Evolutionary conservation across 441 rosid species (phyloP).

Genomic region (Theobroma grandiflorum): DNA sequence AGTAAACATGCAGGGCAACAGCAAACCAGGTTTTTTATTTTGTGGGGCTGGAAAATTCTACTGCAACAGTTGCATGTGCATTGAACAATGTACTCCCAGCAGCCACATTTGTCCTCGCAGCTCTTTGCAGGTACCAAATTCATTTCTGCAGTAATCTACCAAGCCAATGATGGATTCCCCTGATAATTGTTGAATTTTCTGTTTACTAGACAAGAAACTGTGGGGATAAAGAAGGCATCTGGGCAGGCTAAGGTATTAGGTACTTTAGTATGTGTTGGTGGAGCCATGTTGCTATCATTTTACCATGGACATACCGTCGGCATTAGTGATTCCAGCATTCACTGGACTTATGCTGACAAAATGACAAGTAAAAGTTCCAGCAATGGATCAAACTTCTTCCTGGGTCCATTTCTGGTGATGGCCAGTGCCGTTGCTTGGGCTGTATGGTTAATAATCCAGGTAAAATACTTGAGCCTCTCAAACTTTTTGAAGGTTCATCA

Average conservation of each 20-base stretch:
- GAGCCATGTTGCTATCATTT: constrained; percentile 91
- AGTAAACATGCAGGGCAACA: constrained; percentile 53
- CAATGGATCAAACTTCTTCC: constrained; percentile 45
- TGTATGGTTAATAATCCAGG: constrained; percentile 84
- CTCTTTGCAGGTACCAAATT: constrained; percentile 66
- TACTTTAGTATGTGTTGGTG: constrained; percentile 75
- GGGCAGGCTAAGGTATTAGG: constrained; percentile 91
- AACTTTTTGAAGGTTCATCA: background rate
- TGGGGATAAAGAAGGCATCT: constrained; percentile 59
- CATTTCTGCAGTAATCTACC: background rate
- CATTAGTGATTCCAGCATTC: constrained; percentile 71
- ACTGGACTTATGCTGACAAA: constrained; percentile 66
- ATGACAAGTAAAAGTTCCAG: constrained; percentile 27
- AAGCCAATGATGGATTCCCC: background rate
- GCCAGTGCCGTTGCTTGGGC: constrained; percentile 69
- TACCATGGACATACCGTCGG: constrained; percentile 74
- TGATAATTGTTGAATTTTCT: background rate
- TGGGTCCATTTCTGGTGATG: constrained; percentile 74
- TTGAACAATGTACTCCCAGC: constrained; percentile 81
- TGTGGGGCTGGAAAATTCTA: constrained; percentile 76
- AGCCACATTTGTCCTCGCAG: constrained; percentile 78
- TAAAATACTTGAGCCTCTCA: constrained; percentile 16
- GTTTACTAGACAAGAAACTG: constrained; percentile 66
- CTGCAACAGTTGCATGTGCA: constrained; percentile 85
- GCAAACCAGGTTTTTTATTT: constrained; percentile 85